These are phyloP conservation scores for Sicyos baderoa DNA, from an alignment of 306 rosid genomes.

Conservation along the genomic window DNA sequence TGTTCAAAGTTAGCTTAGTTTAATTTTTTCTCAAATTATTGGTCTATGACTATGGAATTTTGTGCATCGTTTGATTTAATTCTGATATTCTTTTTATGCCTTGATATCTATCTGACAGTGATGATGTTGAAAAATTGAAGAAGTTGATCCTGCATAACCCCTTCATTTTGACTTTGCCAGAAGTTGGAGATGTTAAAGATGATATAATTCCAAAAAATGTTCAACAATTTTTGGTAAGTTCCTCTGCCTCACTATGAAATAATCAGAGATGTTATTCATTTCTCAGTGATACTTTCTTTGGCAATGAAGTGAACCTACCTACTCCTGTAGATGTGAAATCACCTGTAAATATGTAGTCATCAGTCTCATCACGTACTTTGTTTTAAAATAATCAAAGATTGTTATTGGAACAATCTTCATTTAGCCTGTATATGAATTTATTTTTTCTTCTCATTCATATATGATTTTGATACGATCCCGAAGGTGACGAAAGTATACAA, in stretches of 20 bases:
- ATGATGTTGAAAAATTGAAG: constrained; percentile 84
- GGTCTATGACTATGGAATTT: not conserved
- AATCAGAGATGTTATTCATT: too few species aligned
- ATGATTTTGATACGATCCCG: too few species aligned
- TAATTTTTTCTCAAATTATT: not conserved
- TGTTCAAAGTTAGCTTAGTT: not conserved
- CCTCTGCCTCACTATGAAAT: too few species aligned
- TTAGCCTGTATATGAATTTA: not conserved
- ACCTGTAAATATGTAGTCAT: not conserved
- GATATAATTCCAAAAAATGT: constrained; percentile 78
- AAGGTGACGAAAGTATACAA: too few species aligned
- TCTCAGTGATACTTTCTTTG: too few species aligned
- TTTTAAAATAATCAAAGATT: not conserved
- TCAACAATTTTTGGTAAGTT: constrained; percentile 80
- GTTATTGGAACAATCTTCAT: not conserved
- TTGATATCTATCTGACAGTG: constrained; percentile 40
- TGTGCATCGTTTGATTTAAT: not conserved
- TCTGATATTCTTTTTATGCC: constrained; percentile 18
- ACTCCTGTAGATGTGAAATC: not conserved
- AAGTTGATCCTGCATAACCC: constrained; percentile 89
- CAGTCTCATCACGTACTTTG: too few species aligned
- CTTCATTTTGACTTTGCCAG: constrained; percentile 76
- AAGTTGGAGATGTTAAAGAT: constrained; percentile 65
- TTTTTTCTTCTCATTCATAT: not conserved
- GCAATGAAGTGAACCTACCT: not conserved